Percentiles rank a stretch among this genome's conserved stretches.
Evolutionary conservation across 495 filamentous ascomycete genomes (phyloP).

Genomic region (Aspergillus cavernicola): DNA sequence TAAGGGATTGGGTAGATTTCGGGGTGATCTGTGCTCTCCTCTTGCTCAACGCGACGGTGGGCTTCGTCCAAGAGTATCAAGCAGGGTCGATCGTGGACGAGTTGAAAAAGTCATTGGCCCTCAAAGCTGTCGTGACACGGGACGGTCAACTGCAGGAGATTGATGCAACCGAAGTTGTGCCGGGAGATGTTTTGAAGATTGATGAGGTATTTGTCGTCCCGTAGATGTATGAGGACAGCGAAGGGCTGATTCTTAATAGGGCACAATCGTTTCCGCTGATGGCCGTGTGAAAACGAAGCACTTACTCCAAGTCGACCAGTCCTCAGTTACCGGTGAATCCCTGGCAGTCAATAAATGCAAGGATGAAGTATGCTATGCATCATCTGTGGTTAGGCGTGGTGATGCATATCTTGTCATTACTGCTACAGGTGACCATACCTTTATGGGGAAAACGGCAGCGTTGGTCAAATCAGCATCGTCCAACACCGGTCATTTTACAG

Average conservation of each 20-base stretch:
- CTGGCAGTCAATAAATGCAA: conserved; percentile 85
- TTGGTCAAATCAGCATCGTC: conserved; percentile 71
- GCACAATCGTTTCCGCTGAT: conserved; percentile 87
- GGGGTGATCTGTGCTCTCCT: conserved; percentile 74
- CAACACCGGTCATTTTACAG: conserved; percentile 81
- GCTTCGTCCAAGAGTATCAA: conserved; percentile 86
- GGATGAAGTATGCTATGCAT: conserved; percentile 74
- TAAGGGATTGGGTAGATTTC: conserved; percentile 74
- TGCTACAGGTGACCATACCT: conserved; percentile 81
- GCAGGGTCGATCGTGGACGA: conserved; percentile 90
- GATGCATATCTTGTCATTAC: conserved; percentile 77
- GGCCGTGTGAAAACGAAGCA: conserved; percentile 76
- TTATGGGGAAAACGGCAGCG: conserved; percentile 83
- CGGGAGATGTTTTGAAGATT: conserved; percentile 83
- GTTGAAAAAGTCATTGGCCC: conserved; percentile 83
- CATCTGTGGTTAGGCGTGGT: conserved; percentile 86
- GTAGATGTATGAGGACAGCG: not conserved
- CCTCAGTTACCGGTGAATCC: conserved; percentile 87
- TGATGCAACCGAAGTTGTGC: conserved; percentile 74
- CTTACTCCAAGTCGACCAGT: conserved; percentile 87
- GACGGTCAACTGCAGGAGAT: conserved; percentile 68
- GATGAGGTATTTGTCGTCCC: conserved; percentile 58
- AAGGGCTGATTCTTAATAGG: conserved; percentile 32
- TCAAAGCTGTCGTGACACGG: conserved; percentile 81
- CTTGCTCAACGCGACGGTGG: conserved; percentile 75